Evolutionary conservation across 768 basidiomycete species (phyloP), one percentile per base, ranked within the genome.

Genomic region (Suillus spraguei): DNA sequence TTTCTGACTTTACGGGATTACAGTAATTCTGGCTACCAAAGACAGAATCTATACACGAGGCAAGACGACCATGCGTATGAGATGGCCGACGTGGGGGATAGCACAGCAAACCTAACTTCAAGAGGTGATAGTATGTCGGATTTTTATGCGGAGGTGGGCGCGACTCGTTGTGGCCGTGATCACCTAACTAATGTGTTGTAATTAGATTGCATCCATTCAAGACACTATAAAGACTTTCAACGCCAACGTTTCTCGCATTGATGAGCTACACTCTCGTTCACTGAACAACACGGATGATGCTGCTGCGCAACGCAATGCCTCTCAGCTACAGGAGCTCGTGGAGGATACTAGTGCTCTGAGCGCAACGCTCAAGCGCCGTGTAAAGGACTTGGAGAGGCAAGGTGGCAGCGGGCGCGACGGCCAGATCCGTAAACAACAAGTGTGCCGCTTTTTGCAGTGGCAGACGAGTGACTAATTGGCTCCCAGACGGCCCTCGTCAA

Each of bases 361-460:
- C 66, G 77, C 81, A 17, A 82, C 82, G 5, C 79, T 95, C 63
- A 94, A 94, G 77, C 81, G 81, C 22, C 83, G 90, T 55, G 84
- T 95, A 70, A 87, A 93, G 73, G 82, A 85, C 1, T 71, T 95
- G 66, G 88, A 92, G 72, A 80, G 83, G 42, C 85, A 87, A 70
- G 84, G 87, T 32, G 85, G 84, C n/a, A 81, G 86, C 35, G 74
- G 70, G 35, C 87, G 87, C 61, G 88, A 90, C 65, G 88, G 84
- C 24, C 85, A 90, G 69, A 86, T 91, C 66, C 87, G 91, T 66
- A 90, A 86, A 72, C 88, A 92, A 69, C 92, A 94, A 82, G 92
- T 88, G 62, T 44, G 79, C 63, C 14, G 2, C 20, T 50, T 24
- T 61, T 20, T 20, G 8, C 28, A 39, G 16, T 60, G 42, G 20